These are phyloP conservation scores for Dendrobium chrysotoxum DNA, from an alignment of 106 monocot species.

Conservation along the genomic window DNA sequence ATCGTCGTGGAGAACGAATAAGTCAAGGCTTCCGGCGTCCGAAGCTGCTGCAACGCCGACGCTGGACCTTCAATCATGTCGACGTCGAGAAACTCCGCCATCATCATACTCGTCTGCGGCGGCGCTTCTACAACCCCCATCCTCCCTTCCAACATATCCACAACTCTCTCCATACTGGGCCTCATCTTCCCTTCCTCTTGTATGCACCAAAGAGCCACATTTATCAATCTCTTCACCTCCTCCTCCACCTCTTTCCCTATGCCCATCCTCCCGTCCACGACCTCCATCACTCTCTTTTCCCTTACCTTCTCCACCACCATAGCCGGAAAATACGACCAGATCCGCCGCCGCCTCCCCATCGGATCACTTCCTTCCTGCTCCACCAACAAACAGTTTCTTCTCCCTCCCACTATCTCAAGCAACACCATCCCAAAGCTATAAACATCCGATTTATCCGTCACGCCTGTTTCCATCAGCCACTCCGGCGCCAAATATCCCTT, in stretches of 20 bases:
- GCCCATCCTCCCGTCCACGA: slow-evolving; percentile 28
- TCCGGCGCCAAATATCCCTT: slow-evolving; percentile 67
- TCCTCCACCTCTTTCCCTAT: slow-evolving; percentile 19
- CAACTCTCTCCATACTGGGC: slow-evolving; percentile 53
- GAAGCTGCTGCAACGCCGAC: neutral
- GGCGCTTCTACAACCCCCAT: slow-evolving; percentile 9
- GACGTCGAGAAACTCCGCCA: slow-evolving; percentile 14
- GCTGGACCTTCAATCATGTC: neutral
- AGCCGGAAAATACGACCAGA: slow-evolving; percentile 46
- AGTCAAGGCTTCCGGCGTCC: neutral
- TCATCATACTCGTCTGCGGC: slow-evolving; percentile 19
- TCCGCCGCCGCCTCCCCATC: slow-evolving; percentile 33
- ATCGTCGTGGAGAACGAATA: neutral
- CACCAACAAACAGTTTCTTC: slow-evolving; percentile 23
- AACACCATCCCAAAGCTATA: slow-evolving; percentile 80
- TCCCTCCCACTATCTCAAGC: slow-evolving; percentile 57
- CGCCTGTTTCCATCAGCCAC: slow-evolving; percentile 34
- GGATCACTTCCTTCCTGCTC: neutral
- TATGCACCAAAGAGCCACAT: slow-evolving; percentile 62
- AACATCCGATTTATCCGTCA: slow-evolving; percentile 57
- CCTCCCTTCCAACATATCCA: slow-evolving; percentile 55
- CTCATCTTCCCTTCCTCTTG: slow-evolving; percentile 43
- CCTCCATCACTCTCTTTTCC: slow-evolving; percentile 53
- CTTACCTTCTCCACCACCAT: slow-evolving; percentile 39
- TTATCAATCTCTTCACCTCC: slow-evolving; percentile 16